Conservation (phyloP, 2,329 filamentous ascomycete genomes). For the Arthrobotrys pseudoclavata region DNA sequence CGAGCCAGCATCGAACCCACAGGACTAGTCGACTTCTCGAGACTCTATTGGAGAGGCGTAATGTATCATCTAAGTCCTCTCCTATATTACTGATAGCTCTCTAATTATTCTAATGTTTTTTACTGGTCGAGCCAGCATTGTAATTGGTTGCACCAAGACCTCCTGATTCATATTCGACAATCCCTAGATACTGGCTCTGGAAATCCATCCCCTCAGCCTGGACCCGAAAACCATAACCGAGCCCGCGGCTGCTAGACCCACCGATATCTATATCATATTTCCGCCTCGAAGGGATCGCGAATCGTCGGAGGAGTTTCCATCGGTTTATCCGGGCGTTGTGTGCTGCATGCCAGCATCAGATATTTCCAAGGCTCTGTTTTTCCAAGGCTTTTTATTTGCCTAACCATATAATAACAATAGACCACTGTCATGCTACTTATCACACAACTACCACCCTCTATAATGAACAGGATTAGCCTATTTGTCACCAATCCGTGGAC, state of each 20-base stretch:
- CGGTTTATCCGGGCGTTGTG: not conserved
- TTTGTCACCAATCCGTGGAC: conserved; percentile 18
- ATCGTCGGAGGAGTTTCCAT: conserved; percentile 17
- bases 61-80: conserved; percentile 24
- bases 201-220: conserved; percentile 39
- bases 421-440: conserved; percentile 29
- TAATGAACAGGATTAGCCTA: conserved; percentile 23
- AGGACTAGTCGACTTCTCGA: conserved; percentile 7
- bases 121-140: not conserved
- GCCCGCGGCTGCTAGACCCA: conserved; percentile 30
- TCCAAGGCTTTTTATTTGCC: conserved; percentile 10
- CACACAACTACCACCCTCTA: not conserved
- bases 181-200: conserved; percentile 33
- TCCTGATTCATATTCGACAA: conserved; percentile 58
- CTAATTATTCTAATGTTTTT: not conserved
- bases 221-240: conserved; percentile 39
- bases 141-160: conserved; percentile 53
- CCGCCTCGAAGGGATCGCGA: conserved; percentile 28
- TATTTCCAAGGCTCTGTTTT: not conserved
- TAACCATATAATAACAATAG: conserved; percentile 15
- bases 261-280: conserved; percentile 45
- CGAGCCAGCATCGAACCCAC: conserved; percentile 28
- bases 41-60: conserved; percentile 6
- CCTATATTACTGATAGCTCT: conserved; percentile 32
- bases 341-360: not conserved